Conservation (phyloP, 805 yeast genomes). For the Metschnikowia similis region DNA sequence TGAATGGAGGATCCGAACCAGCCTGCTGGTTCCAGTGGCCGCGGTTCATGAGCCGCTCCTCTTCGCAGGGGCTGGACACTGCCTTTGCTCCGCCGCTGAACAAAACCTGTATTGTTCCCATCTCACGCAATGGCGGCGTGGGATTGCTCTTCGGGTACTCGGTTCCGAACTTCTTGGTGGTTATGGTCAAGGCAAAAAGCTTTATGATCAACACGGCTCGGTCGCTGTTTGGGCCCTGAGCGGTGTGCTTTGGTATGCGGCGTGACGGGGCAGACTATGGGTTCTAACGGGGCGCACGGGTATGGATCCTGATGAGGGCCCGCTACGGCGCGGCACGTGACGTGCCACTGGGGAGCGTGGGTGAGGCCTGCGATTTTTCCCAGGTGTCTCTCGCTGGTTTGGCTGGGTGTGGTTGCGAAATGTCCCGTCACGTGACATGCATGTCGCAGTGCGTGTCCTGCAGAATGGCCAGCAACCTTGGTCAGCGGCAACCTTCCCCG, state of each 20-base stretch:
- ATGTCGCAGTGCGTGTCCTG: background rate
- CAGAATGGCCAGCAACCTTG: background rate
- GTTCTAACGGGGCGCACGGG: background rate
- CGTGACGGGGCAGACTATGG: no score
- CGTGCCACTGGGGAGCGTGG: no score
- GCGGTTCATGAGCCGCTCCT: background rate
- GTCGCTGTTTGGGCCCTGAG: conserved; percentile 8
- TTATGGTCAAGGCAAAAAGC: conserved; percentile 24
- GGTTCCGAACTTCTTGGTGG: conserved; percentile 28
- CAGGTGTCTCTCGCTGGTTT: no score
- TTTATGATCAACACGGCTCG: conserved; percentile 24
- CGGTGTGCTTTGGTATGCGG: no score
- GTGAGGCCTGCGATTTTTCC: no score
- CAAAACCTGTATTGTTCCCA: conserved; percentile 25
- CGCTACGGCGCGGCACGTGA: no score
- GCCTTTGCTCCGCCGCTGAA: conserved; percentile 5
- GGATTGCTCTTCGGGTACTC: conserved; percentile 27
- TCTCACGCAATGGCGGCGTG: conserved; percentile 34
- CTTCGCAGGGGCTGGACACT: background rate
- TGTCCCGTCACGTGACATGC: no score
- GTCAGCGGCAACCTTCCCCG: background rate
- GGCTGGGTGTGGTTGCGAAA: no score
- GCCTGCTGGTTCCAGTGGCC: background rate
- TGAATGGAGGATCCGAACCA: background rate
- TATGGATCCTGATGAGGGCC: background rate